Evolutionary conservation across 768 basidiomycete genomes (phyloP).

Genomic region (Kwoniella dendrophila): DNA sequence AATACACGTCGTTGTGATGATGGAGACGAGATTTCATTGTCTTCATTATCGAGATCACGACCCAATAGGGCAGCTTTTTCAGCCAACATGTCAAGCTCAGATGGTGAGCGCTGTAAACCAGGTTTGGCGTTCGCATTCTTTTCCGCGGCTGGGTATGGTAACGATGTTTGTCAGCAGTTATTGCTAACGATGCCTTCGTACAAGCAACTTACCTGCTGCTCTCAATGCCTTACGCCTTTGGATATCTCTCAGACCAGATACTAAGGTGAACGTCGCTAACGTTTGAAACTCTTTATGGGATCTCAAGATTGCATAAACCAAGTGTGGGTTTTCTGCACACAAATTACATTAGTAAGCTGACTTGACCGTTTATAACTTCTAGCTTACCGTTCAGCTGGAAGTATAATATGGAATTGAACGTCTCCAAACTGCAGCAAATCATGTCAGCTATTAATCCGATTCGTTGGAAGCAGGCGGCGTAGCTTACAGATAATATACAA

Average conservation of each 20-base stretch:
- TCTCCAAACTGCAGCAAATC: constrained; percentile 68
- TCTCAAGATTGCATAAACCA: constrained; percentile 81
- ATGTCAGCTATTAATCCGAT: background rate
- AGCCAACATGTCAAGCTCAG: constrained; percentile 46
- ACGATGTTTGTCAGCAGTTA: background rate
- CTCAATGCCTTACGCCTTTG: constrained; percentile 69
- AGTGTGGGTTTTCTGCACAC: constrained; percentile 72
- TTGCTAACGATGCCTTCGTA: background rate
- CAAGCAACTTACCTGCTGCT: constrained; percentile 34
- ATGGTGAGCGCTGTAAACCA: constrained; percentile 38
- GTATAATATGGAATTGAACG: constrained; percentile 81
- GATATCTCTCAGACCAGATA: constrained; percentile 81
- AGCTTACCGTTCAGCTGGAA: constrained; percentile 63
- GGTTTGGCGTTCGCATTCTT: constrained; percentile 16
- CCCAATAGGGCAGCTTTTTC: constrained; percentile 51
- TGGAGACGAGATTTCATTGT: constrained; percentile 15
- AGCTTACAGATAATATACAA: constrained; percentile 82
- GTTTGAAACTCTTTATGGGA: constrained; percentile 84
- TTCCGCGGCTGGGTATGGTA: constrained; percentile 14
- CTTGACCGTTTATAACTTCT: too few species aligned
- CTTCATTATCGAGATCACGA: constrained; percentile 26
- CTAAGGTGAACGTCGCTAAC: constrained; percentile 86
- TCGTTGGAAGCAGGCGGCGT: background rate
- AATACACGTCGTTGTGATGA: constrained; percentile 3
- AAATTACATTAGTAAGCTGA: background rate